These are phyloP conservation scores for Aschersonia sp. DNA, from an alignment of 2,329 filamentous ascomycete species.

Conservation along the genomic window DNA sequence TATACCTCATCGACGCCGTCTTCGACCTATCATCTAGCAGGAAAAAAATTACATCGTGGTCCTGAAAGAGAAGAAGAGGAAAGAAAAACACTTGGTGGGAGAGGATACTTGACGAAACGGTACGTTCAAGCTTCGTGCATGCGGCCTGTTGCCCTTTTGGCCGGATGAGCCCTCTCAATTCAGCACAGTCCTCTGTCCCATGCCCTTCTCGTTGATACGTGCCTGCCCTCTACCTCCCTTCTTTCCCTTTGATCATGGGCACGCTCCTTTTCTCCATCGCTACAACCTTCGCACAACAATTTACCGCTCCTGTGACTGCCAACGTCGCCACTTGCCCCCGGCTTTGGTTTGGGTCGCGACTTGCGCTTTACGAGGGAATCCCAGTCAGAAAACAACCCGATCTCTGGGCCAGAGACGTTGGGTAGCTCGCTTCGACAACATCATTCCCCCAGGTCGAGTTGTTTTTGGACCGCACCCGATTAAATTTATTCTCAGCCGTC, in stretches of 20 bases:
- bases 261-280: too few relatives aligned
- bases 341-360: slow-evolving; percentile 3
- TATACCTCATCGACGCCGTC: neutral
- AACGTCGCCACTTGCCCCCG: neutral
- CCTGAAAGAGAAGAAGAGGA: neutral
- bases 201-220: neutral
- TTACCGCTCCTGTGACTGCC: neutral
- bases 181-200: neutral
- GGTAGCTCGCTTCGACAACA: slow-evolving; percentile 6
- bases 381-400: neutral
- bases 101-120: too few relatives aligned
- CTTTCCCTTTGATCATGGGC: neutral
- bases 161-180: neutral
- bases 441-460: slow-evolving; percentile 7
- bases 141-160: too few relatives aligned
- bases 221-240: neutral
- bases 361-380: neutral
- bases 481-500: slow-evolving; percentile 5
- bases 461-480: slow-evolving; percentile 10
- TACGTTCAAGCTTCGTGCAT: too few relatives aligned
- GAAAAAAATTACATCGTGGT: neutral
- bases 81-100: too few relatives aligned
- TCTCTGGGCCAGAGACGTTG: neutral
- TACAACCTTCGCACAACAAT: neutral
- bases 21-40: neutral